Evolutionary conservation across 2,329 filamentous ascomycete genomes (phyloP), one percentile per base, ranked within the genome.

Genomic region (Colletotrichum abscissum): DNA sequence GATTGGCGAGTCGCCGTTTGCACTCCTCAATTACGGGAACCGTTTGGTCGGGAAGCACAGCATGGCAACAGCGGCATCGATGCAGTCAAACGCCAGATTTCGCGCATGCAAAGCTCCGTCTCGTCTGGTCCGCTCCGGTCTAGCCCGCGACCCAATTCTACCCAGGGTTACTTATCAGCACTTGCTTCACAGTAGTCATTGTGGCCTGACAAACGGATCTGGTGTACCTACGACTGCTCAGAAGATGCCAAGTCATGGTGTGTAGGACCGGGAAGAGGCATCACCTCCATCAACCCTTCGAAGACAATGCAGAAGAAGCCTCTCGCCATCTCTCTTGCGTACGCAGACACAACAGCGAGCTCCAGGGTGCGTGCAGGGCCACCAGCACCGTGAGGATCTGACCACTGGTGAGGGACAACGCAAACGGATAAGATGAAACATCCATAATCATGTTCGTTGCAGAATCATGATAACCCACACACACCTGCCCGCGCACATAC

Each of bases 11-110:
- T 57, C 54, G 60, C 75, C 74, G 75, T 76, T 77, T 76, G 74
- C 75, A 74, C 35, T 56, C 62, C 35, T 64, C 56, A 72, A 71
- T 63, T 57, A 68, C 67, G 56, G 60, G 75, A 74, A 73, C 69
- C 71, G 70, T 73, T 74, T 68, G 65, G 57, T 73, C 62, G 67
- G 76, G 75, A 73, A 66, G 67, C 73, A 77, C 77, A 69, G 60
- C 76, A 72, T 75, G 67, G 68, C 74, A 67, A 59, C 66, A 70
- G 73, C 70, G 65, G 68, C 71, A 75, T 76, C 76, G 75, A 78
- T 75, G 77, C 75, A 75, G 77, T 76, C 74, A 74, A 70, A 78
- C 76, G 68, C 71, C 63, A 78, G 77, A 78, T 78, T 76, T 75
- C 69, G 67, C 75, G 77, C 75, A 76, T 74, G 65, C 63, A 67